Conservation (phyloP, 768 basidiomycete genomes). For the Mycena rebaudengoi region DNA sequence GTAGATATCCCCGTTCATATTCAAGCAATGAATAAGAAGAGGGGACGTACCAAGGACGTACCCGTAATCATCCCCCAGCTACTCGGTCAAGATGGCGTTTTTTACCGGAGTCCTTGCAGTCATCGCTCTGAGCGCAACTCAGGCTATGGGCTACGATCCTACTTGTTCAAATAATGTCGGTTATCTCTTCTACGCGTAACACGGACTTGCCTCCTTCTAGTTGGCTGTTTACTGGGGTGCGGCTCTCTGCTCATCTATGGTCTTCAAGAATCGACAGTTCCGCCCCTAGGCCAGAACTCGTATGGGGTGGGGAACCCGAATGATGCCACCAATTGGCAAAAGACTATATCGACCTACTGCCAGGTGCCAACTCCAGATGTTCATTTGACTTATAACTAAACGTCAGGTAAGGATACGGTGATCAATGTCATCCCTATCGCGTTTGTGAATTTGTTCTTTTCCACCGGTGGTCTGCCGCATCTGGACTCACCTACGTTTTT, state of each 20-base stretch:
- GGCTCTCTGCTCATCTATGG: neutral
- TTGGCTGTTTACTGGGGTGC: neutral
- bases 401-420: neutral
- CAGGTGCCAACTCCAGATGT: neutral
- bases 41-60: too few species aligned
- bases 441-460: conserved; percentile 69
- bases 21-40: too few species aligned
- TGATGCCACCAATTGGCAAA: neutral
- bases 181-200: too few species aligned
- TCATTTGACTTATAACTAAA: neutral
- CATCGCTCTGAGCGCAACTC: too few species aligned
- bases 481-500: conserved; percentile 46
- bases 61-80: too few species aligned
- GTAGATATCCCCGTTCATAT: too few species aligned
- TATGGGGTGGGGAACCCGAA: neutral
- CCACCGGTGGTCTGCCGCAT: conserved; percentile 62
- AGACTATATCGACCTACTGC: neutral
- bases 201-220: neutral
- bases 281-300: neutral
- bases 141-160: too few species aligned
- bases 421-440: conserved; percentile 70
- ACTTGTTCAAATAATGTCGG: too few species aligned
- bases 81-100: too few species aligned
- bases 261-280: neutral
- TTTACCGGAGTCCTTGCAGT: too few species aligned